Base-by-base conservation (phyloP, 2,329 filamentous ascomycete genomes). In the Mollisia scopiformis region DNA sequence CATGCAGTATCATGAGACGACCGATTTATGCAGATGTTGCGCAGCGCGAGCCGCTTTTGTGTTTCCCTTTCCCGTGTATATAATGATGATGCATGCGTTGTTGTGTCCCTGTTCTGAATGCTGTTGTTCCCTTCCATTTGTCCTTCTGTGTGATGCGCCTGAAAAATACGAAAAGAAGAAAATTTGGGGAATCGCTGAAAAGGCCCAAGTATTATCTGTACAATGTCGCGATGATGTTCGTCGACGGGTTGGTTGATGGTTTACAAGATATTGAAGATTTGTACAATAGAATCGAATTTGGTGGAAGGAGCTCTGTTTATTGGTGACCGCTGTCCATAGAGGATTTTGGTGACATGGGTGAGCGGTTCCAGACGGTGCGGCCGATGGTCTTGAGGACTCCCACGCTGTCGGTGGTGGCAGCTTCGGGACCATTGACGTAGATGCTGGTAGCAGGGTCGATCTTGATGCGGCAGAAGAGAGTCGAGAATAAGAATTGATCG, bases 401-500 rank as follows among this genome's bases (percentile, higher is more conserved):
- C 57, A 78, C 77, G 50, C 80, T 78, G 62, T 79, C 78, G n/a
- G 77, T 62, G 49, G 66, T 71, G 19, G 77, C 62, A 54, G 67
- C 71, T 49, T 78, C 73, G 61, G 79, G 72, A 64, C 80, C 76
- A 50, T 84, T 78, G 49, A 88, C 78, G 66, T 86, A 83, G 65
- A 84, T 80, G 62, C 82, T 84, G 49, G 83, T 84, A 37, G 84
- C 78, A 14, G 82, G 79, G 39, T 84, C 81, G 30, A 85, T 90
- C 68, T 88, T 88, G 77, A 98, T 91, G 71, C 88, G 89, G 79
- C 93, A 97, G 76, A 98, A 97, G 16, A 99, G 81, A 11, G 93
- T 96, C 2, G 95, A 97, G 77, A 97, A 97, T 46, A 97, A 83
- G 74, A 96, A 98, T 69, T 93, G 92, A 69, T 97, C 93, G 62